A percentile compares a stretch with the other conserved stretches of the same genome.
Conservation (phyloP, 2,329 filamentous ascomycete genomes). For the Calonectria fujianensis region DNA sequence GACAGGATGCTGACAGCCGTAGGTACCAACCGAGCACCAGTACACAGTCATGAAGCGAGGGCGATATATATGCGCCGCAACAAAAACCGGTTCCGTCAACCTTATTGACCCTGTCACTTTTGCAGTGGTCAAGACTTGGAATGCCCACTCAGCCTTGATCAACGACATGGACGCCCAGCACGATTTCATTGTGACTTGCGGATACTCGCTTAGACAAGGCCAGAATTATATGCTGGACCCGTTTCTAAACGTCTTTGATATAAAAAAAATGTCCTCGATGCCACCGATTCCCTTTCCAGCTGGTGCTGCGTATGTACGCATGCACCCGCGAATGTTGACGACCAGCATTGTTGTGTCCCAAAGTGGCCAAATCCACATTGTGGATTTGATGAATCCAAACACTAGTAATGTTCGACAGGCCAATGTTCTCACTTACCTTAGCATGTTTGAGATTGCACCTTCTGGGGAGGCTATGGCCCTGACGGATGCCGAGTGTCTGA, state of each 20-base stretch:
- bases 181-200: slow-evolving; percentile 96
- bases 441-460: slow-evolving; percentile 88
- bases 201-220: slow-evolving; percentile 87
- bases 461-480: slow-evolving; percentile 91
- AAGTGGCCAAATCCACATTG: slow-evolving; percentile 94
- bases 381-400: slow-evolving; percentile 95
- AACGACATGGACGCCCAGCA: slow-evolving; percentile 98
- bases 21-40: slow-evolving; percentile 82
- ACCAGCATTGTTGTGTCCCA: slow-evolving; percentile 96
- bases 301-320: slow-evolving; percentile 93
- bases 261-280: slow-evolving; percentile 91
- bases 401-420: slow-evolving; percentile 90
- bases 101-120: slow-evolving; percentile 89
- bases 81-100: slow-evolving; percentile 86
- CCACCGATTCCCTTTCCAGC: slow-evolving; percentile 94
- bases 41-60: slow-evolving; percentile 96
- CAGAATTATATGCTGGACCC: slow-evolving; percentile 89
- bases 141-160: slow-evolving; percentile 90
- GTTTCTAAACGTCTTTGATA: slow-evolving; percentile 95
- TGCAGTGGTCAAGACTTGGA: slow-evolving; percentile 89
- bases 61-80: slow-evolving; percentile 94
- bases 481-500: slow-evolving; percentile 84
- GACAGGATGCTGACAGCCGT: slow-evolving; percentile 55
- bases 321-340: slow-evolving; percentile 96
- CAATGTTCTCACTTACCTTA: slow-evolving; percentile 84